phyloP scores from a whole-genome alignment of 192 early-diverging fungal genomes.

The Coemansia sp. region DNA sequence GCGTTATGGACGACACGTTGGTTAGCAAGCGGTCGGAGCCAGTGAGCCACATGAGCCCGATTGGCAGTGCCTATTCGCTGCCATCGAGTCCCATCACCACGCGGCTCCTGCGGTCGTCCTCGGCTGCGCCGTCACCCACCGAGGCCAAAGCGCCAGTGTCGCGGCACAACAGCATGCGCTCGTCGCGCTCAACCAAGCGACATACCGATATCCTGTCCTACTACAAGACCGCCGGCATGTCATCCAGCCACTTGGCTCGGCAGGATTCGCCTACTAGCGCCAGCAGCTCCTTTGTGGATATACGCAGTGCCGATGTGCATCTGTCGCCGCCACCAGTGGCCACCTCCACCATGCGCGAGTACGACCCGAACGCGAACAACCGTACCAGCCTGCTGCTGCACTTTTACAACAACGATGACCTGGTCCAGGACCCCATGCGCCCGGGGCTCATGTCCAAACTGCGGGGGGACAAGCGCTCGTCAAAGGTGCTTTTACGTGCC shows the following conservation, averaged over 20 bases:
- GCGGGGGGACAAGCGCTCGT: too few species aligned
- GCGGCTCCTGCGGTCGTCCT: neutral
- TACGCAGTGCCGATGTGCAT: constrained; percentile 2
- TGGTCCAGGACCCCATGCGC: too few species aligned
- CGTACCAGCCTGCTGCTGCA: constrained; percentile 2
- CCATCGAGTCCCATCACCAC: neutral
- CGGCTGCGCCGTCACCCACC: neutral
- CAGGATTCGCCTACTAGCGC: constrained; percentile 2
- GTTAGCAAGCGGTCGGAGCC: too few species aligned
- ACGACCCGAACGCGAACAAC: neutral
- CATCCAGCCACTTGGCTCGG: neutral
- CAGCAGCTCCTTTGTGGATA: constrained; percentile 35
- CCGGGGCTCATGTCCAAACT: too few species aligned
- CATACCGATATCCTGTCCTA: neutral
- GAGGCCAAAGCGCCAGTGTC: neutral
- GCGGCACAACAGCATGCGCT: constrained; percentile 10
- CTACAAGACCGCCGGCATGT: neutral
- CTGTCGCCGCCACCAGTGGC: constrained; percentile 1
- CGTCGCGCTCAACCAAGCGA: neutral
- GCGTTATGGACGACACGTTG: too few species aligned
- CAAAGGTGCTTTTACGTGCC: too few species aligned
- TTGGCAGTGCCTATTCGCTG: neutral
- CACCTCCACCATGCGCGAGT: neutral
- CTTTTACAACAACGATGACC: too few species aligned
- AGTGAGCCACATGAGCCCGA: neutral